Evolutionary conservation across 2,329 filamentous ascomycete species (phyloP).

Genomic region (Macrophomina pseudophaseolina): DNA sequence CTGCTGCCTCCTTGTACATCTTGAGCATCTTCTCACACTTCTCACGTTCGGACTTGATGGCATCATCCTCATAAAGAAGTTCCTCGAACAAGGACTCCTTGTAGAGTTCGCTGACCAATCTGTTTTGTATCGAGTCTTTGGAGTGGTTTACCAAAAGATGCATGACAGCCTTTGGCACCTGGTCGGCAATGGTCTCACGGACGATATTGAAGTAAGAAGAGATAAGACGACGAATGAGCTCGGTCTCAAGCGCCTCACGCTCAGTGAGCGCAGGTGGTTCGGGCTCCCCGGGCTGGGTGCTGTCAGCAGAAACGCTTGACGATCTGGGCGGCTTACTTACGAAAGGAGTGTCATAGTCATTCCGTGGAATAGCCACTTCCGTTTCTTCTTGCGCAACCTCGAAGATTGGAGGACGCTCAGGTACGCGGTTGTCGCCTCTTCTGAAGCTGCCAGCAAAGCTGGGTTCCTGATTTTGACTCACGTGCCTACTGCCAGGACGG

Average conservation of each 20-base stretch:
- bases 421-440: slow-evolving; percentile 64
- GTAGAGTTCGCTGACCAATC: slow-evolving; percentile 93
- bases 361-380: slow-evolving; percentile 40
- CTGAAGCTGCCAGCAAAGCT: slow-evolving; percentile 85
- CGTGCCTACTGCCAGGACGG: slow-evolving; percentile 64
- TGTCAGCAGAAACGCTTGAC: slow-evolving; percentile 45
- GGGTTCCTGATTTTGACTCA: slow-evolving; percentile 78
- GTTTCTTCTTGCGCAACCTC: slow-evolving; percentile 49
- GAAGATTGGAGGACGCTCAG: slow-evolving; percentile 48
- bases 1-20: slow-evolving; percentile 96
- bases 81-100: slow-evolving; percentile 90
- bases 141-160: slow-evolving; percentile 97
- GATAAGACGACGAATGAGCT: slow-evolving; percentile 94
- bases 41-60: slow-evolving; percentile 94
- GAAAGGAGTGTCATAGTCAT: slow-evolving; percentile 59
- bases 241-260: slow-evolving; percentile 94
- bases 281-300: slow-evolving; percentile 45
- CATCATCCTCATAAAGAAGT: slow-evolving; percentile 95
- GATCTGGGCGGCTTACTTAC: slow-evolving; percentile 63
- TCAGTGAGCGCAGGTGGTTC: slow-evolving; percentile 90
- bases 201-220: slow-evolving; percentile 99
- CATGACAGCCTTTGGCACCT: slow-evolving; percentile 99
- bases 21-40: slow-evolving; percentile 96
- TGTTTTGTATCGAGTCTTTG: slow-evolving; percentile 97
- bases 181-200: slow-evolving; percentile 96